Percentiles rank a stretch among this genome's conserved stretches.
These are phyloP conservation scores for Oryza australiensis DNA, from an alignment of 176 grass and related monocot species.

Conservation along the genomic window DNA sequence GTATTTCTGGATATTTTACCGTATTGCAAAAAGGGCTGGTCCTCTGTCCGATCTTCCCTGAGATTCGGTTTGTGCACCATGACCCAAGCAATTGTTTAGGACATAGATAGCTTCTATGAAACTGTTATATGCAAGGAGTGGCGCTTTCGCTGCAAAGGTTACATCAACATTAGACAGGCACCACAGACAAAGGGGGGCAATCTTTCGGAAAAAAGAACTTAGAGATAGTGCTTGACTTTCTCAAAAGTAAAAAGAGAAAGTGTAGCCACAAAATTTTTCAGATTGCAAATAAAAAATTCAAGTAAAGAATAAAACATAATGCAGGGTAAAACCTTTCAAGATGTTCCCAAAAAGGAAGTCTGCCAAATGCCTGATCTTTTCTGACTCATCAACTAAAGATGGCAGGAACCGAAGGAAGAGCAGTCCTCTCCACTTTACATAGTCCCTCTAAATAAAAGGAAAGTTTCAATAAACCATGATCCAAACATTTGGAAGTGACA, in stretches of 20 bases:
- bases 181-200: neutral
- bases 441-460: conserved; percentile 79
- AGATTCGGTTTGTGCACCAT: conserved; percentile 50
- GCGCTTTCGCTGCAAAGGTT: conserved; percentile 82
- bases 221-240: neutral
- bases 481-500: neutral
- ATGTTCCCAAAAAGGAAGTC: conserved; percentile 90
- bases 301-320: neutral
- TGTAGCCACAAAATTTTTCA: neutral
- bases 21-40: conserved; percentile 62
- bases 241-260: neutral
- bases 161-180: conserved; percentile 18
- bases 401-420: conserved; percentile 86
- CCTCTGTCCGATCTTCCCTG: conserved; percentile 50
- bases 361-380: conserved; percentile 83
- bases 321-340: conserved; percentile 67
- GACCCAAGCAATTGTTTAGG: conserved; percentile 66
- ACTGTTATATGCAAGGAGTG: conserved; percentile 99
- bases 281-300: neutral
- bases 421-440: conserved; percentile 92
- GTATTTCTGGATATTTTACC: conserved; percentile 42
- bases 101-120: conserved; percentile 96
- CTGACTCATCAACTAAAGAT: conserved; percentile 86
- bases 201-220: neutral
- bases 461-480: conserved; percentile 32